Conservation (phyloP, 257 asterid species). For the Hygrophila difformis region DNA sequence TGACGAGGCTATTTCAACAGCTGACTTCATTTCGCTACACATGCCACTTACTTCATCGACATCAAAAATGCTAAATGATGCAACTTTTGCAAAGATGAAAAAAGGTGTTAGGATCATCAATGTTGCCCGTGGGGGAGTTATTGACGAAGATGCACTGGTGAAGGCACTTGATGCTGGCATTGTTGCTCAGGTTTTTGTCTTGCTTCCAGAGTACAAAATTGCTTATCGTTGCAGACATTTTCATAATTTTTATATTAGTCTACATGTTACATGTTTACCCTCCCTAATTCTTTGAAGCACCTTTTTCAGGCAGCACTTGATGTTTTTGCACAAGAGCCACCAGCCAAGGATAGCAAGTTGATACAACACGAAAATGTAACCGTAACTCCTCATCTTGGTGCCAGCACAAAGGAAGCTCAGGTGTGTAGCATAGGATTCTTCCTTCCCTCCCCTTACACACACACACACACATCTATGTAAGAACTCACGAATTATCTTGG, state of each 20-base stretch:
- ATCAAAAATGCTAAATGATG: slow-evolving; percentile 69
- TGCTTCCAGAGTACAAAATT: not conserved
- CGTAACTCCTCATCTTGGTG: slow-evolving; percentile 98
- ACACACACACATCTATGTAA: too few species aligned
- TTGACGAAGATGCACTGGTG: slow-evolving; percentile 90
- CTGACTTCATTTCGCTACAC: slow-evolving; percentile 87
- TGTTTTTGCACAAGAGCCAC: slow-evolving; percentile 83
- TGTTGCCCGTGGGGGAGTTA: slow-evolving; percentile 95
- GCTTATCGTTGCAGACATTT: not conserved
- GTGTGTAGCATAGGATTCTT: slow-evolving; percentile 16
- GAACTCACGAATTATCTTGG: too few species aligned
- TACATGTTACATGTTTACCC: not conserved
- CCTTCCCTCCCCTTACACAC: not conserved
- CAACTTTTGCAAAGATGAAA: slow-evolving; percentile 78
- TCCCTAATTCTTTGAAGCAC: not conserved
- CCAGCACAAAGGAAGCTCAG: slow-evolving; percentile 99
- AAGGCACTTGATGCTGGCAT: slow-evolving; percentile 79
- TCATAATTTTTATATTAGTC: not conserved
- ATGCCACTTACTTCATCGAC: slow-evolving; percentile 95
- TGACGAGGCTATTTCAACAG: slow-evolving; percentile 70
- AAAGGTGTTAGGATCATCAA: slow-evolving; percentile 69
- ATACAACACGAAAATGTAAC: slow-evolving; percentile 81
- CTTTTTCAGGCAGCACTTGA: slow-evolving; percentile 84
- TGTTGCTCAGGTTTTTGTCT: slow-evolving; percentile 69
- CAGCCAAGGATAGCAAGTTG: slow-evolving; percentile 64